Conservation (phyloP, 345 rosid species). For the Turnera subulata region DNA sequence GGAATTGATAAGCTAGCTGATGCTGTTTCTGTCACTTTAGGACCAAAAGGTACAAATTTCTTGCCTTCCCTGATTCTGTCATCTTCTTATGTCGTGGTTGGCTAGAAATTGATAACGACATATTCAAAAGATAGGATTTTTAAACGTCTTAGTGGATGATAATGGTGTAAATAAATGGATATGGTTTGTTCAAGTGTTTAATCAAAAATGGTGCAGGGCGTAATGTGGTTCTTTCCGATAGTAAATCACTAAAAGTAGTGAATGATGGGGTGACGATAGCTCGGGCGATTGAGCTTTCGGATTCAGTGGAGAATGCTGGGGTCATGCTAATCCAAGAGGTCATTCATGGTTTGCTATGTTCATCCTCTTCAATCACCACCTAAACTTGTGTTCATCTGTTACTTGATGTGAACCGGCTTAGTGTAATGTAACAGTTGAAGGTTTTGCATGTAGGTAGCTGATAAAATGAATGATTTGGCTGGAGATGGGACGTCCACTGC, state of each 20-base stretch:
- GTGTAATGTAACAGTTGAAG: conserved; percentile 11
- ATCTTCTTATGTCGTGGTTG: too few species aligned
- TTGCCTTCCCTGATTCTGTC: background rate
- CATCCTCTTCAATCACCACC: conserved; percentile 18
- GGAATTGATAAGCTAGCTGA: conserved; percentile 89
- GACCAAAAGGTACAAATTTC: conserved; percentile 62
- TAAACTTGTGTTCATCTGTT: conserved; percentile 7
- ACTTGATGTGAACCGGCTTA: background rate
- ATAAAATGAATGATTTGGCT: conserved; percentile 72
- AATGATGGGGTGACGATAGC: conserved; percentile 91
- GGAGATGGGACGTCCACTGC: conserved; percentile 96
- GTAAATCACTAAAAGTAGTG: conserved; percentile 51
- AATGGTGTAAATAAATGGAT: too few species aligned
- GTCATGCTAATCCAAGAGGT: conserved; percentile 87
- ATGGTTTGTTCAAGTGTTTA: background rate
- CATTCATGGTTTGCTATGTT: conserved; percentile 53
- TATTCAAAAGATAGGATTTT: too few species aligned
- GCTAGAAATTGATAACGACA: too few species aligned
- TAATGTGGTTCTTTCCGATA: conserved; percentile 68
- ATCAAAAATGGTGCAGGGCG: conserved; percentile 48
- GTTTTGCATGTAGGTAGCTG: conserved; percentile 58
- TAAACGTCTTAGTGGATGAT: too few species aligned
- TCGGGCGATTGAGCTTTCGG: conserved; percentile 62
- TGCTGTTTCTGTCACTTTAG: conserved; percentile 84
- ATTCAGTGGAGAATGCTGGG: conserved; percentile 75